Conservation (phyloP, 305 asterid genomes). For the Solanum hybrid region DNA sequence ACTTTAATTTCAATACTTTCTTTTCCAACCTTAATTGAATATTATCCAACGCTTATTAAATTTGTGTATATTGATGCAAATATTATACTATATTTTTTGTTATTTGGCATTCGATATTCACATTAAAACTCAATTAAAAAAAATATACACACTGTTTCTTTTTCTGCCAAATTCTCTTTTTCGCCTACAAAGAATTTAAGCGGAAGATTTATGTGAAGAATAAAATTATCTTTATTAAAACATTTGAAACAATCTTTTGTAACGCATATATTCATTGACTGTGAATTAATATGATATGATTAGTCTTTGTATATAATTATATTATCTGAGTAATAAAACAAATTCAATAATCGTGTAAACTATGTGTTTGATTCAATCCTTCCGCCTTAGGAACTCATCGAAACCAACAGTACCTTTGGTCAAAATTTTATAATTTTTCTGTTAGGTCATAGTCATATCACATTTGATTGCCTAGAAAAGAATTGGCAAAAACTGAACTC, state of each 20-base stretch:
- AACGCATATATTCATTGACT: background rate
- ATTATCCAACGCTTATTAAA: background rate
- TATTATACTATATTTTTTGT: too few relatives aligned
- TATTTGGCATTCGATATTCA: too few relatives aligned
- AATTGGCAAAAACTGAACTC: background rate
- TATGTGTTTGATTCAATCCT: background rate
- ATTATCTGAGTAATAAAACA: background rate
- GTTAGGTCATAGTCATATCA: background rate
- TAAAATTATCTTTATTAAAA: background rate
- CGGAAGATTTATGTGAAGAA: background rate
- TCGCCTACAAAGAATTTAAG: background rate
- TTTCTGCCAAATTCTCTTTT: background rate
- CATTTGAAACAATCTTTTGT: background rate
- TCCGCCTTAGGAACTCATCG: background rate
- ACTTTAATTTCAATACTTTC: background rate
- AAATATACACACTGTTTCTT: too few relatives aligned
- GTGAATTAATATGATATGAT: background rate
- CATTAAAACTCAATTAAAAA: background rate
- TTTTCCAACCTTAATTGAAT: background rate
- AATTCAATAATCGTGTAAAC: background rate
- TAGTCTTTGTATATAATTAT: background rate
- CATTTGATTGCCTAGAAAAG: background rate
- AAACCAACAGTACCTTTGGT: background rate
- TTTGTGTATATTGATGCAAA: background rate
- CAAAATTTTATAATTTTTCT: background rate